Conservation (phyloP, 257 asterid genomes). For the Plectranthus barbatus region DNA sequence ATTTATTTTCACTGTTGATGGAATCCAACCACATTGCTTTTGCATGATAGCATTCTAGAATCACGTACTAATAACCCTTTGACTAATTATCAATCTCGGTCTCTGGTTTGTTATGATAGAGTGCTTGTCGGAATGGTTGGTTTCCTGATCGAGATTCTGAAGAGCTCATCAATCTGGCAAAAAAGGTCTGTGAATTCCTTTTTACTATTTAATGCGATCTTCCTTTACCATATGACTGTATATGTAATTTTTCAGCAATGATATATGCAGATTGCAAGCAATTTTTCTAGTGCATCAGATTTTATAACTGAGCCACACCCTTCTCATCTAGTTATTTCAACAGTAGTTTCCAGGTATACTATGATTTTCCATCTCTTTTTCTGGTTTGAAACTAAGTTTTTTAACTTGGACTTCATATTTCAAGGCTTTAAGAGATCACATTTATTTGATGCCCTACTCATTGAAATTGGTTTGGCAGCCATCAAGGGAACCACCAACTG, state of each 20-base stretch:
- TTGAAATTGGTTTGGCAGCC: constrained; percentile 4
- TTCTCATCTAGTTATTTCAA: constrained; percentile 38
- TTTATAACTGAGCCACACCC: constrained; percentile 38
- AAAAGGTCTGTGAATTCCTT: constrained; percentile 41
- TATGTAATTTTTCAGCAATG: constrained; percentile 2
- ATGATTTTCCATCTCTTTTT: constrained; percentile 5
- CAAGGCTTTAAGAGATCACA: neutral
- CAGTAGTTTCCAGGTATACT: constrained; percentile 63
- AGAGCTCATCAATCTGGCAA: constrained; percentile 47
- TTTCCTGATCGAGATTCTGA: constrained; percentile 57
- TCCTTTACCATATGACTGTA: neutral
- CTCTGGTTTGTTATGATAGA: constrained; percentile 36
- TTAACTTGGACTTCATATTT: constrained; percentile 8
- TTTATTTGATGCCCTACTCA: constrained; percentile 1
- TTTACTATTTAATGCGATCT: neutral
- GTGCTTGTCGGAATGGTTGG: constrained; percentile 74
- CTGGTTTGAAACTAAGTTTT: constrained; percentile 5
- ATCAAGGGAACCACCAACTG: neutral
- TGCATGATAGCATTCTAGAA: constrained; percentile 8
- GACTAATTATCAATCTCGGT: constrained; percentile 1
- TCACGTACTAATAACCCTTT: neutral
- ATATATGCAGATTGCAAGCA: constrained; percentile 35
- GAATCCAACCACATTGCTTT: neutral
- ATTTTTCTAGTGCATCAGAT: constrained; percentile 41
- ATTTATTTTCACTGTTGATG: constrained; percentile 7